Conservation (phyloP, 495 filamentous ascomycete genomes). For the Hypoxylon lenormandii region DNA sequence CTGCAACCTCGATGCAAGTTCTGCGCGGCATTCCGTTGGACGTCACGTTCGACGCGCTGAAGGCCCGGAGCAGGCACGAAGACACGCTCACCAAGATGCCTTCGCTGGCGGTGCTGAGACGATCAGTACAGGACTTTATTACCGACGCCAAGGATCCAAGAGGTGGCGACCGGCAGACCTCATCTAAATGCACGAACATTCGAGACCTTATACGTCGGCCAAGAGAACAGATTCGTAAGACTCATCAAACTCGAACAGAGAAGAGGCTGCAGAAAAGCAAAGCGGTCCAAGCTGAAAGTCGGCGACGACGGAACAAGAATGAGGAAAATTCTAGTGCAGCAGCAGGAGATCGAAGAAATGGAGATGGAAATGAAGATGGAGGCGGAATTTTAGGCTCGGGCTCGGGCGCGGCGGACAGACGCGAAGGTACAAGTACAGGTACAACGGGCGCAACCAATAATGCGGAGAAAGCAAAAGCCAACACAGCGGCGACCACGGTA, state of each 20-base stretch:
- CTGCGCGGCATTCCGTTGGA: constrained; percentile 33
- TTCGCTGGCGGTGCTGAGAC: constrained; percentile 39
- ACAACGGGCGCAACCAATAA: constrained; percentile 20
- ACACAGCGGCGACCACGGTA: constrained; percentile 30
- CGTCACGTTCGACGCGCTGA: constrained; percentile 27
- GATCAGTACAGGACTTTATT: constrained; percentile 41
- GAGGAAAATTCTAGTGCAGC: not conserved
- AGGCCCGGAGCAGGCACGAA: constrained; percentile 18
- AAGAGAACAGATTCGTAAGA: constrained; percentile 36
- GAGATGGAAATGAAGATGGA: constrained; percentile 6
- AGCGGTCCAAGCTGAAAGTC: not conserved
- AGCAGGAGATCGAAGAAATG: not conserved
- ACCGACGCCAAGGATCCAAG: constrained; percentile 43
- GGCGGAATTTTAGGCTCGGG: not conserved
- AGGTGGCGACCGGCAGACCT: constrained; percentile 27
- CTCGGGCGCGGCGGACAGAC: not conserved
- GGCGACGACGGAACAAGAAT: constrained; percentile 2
- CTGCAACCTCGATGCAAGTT: constrained; percentile 37
- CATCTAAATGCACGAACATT: constrained; percentile 34
- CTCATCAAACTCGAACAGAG: constrained; percentile 27
- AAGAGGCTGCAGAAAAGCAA: constrained; percentile 29
- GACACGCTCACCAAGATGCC: constrained; percentile 38
- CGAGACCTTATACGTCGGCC: constrained; percentile 40
- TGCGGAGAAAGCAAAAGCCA: constrained; percentile 37
- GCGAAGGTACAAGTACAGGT: constrained; percentile 13